These are phyloP conservation scores for Verticillium alfalfae DNA, from an alignment of 2,329 filamentous ascomycete genomes.

Conservation along the genomic window DNA sequence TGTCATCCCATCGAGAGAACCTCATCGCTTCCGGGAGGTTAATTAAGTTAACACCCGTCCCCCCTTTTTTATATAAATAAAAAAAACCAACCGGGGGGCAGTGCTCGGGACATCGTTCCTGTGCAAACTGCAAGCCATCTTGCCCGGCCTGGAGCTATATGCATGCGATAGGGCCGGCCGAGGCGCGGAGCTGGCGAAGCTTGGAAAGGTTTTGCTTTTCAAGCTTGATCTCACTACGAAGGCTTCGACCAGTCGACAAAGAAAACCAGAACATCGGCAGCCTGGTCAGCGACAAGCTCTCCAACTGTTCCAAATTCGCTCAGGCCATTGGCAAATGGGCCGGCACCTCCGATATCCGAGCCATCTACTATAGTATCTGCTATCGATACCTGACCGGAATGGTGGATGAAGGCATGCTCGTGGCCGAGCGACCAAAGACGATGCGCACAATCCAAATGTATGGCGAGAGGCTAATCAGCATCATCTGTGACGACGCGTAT, in stretches of 20 bases:
- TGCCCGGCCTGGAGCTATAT: slow-evolving; percentile 80
- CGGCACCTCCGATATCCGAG: slow-evolving; percentile 65
- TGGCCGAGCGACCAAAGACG: slow-evolving; percentile 50
- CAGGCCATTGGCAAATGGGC: slow-evolving; percentile 71
- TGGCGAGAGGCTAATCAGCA: slow-evolving; percentile 76
- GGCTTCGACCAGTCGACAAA: slow-evolving; percentile 32
- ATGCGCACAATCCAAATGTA: slow-evolving; percentile 64
- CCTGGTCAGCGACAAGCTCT: slow-evolving; percentile 80
- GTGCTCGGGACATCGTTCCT: slow-evolving; percentile 72
- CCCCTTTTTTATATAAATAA: no score
- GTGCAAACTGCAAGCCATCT: slow-evolving; percentile 82
- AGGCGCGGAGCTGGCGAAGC: slow-evolving; percentile 72
- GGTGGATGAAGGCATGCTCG: slow-evolving; percentile 43
- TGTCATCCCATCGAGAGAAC: no score
- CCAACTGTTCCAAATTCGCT: slow-evolving; percentile 87
- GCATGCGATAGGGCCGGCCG: slow-evolving; percentile 63
- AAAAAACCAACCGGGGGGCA: no score
- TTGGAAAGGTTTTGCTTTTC: slow-evolving; percentile 69
- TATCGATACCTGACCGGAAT: slow-evolving; percentile 78
- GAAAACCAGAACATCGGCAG: slow-evolving; percentile 51
- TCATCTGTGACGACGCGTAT: slow-evolving; percentile 89
- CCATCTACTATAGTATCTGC: slow-evolving; percentile 87
- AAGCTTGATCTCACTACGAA: slow-evolving; percentile 56
- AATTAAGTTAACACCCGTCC: no score
- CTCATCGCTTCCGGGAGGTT: no score